Base-by-base conservation (phyloP, 2,329 filamentous ascomycete species). In the Torrubiella hemipterigena region DNA sequence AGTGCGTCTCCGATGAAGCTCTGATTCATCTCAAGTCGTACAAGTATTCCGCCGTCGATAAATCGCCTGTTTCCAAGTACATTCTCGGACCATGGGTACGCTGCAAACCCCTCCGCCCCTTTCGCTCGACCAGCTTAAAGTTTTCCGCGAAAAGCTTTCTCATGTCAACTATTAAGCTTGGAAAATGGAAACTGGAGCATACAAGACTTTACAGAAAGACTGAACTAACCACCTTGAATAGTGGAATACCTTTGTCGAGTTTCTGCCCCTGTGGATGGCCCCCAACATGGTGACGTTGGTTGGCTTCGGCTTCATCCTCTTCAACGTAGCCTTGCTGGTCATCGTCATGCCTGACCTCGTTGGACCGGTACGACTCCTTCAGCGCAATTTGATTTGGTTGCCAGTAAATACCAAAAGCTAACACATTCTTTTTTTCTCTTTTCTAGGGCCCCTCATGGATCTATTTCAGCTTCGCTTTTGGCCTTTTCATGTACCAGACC, bases 401-500 rank as follows among this genome's bases (percentile, higher is more conserved):
- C n/a, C n/a, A n/a, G n/a, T n/a, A n/a, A n/a, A n/a, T n/a, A n/a
- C n/a, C n/a, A n/a, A n/a, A n/a, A n/a, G 25, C 38, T 45, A 21
- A 46, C 35, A 29, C 11, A 29, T 17, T 23, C 11, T 32, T 22
- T 25, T 16, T 15, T n/a, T n/a, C n/a, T n/a, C n/a, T 27, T 14
- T 15, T 37, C 12, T 30, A 91, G 78, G 84, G 78, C 14, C 86
- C 87, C 7, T 70, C 79, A 47, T 96, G 91, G 89, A 58, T 96
- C 14, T 96, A 94, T 63, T 93, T 84, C 53, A 94, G 85, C 59
- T 96, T 96, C 55, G 89, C 87, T 2, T 73, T 93, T 42, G 91
- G 91, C 24, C 70, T 98, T 36, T 98, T 93, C 80, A 91, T 93
- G 83, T 93, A 96, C 59, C 93, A 91, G 45, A 98, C 91, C 11